Evolutionary conservation across 768 basidiomycete species (phyloP).

Genomic region (Epithele typhae): DNA sequence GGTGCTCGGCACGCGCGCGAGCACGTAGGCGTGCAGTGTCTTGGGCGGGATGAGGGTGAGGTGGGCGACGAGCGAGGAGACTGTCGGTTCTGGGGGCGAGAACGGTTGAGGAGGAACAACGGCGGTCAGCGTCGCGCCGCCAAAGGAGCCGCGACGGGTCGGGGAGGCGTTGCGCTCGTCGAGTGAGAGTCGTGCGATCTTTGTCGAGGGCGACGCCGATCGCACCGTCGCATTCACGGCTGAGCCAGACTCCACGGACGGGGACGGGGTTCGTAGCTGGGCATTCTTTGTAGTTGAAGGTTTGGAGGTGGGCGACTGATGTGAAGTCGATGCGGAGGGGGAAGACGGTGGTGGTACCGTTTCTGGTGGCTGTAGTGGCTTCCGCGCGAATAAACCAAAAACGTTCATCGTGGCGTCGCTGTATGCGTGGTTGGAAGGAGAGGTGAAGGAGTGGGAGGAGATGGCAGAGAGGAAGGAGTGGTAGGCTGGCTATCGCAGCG

Average conservation of each 20-base stretch:
- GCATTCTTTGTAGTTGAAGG: conserved; percentile 13
- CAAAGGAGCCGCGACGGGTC: conserved; percentile 10
- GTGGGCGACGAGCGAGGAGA: conserved; percentile 40
- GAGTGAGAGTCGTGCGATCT: conserved; percentile 22
- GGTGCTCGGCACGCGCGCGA: conserved; percentile 42
- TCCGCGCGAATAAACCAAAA: conserved; percentile 25
- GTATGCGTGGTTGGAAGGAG: background rate
- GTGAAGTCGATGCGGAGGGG: conserved; percentile 12
- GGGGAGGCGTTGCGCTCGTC: conserved; percentile 33
- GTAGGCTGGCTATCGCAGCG: background rate
- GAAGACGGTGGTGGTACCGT: conserved; percentile 14
- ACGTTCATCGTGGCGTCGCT: conserved; percentile 17
- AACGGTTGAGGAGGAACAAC: conserved; percentile 23
- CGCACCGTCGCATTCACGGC: conserved; percentile 17
- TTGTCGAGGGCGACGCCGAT: conserved; percentile 22
- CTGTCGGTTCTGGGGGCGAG: conserved; percentile 30
- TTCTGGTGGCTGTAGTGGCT: conserved; percentile 11
- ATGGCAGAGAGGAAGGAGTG: background rate
- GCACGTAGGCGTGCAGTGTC: conserved; percentile 57
- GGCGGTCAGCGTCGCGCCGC: conserved; percentile 2
- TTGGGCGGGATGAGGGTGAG: conserved; percentile 62
- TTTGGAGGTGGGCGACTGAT: too few species aligned
- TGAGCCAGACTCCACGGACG: conserved; percentile 38
- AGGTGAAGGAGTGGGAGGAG: background rate
- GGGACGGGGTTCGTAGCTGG: conserved; percentile 52